Base-by-base conservation (phyloP, 2,329 filamentous ascomycete genomes). In the Talaromyces atroroseus region DNA sequence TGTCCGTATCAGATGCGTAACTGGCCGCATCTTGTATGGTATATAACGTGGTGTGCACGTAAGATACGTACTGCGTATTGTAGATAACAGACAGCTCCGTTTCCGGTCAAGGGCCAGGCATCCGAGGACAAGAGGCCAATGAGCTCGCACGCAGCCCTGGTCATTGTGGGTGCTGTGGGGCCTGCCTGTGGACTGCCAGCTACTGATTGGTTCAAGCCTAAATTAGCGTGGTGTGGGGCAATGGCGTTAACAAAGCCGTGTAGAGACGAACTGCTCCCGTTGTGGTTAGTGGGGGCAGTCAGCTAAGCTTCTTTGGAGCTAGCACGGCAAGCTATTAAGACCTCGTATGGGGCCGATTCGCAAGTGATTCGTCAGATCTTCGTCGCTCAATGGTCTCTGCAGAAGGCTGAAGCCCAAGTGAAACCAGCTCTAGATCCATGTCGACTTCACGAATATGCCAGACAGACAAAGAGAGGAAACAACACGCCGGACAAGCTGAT, bases 341-440 rank as follows among this genome's bases (percentile, higher is more conserved):
- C 49, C 16, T 4, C 23, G 12, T 24, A 23, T 46, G 44, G 44
- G 14, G 11, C 49, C 23, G 23, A 16, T 32, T 45, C 24, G 40
- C 40, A 34, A 44, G 40, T 52, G 50, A 52, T 52, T 52, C 50
- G 50, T 46, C 50, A 32, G 40, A 42, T 52, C 40, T 34, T 7
- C 32, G 24, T 24, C 38, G 49, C 49, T 51, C 42, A 44, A 10
- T 3, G 6, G 32, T 3, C 32, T 29, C 26, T 29, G 26, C 26
- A 29, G 26, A 29, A 29, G 26, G n/a, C n/a, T n/a, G n/a, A n/a
- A 26, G 24, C 24, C 29, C 26, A 8, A 16, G 32, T 36, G 32
- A 36, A 16, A 36, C 21, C 10, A 44, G 12, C 44, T 47, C 24
- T 29, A 26, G 45, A 47, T 24, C 18, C 21, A 21, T 23, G 18